A percentile compares a stretch with the other conserved stretches of the same genome.
Conservation (phyloP, 1,139 yeast species). For the Citeromyces hawaiiensis region DNA sequence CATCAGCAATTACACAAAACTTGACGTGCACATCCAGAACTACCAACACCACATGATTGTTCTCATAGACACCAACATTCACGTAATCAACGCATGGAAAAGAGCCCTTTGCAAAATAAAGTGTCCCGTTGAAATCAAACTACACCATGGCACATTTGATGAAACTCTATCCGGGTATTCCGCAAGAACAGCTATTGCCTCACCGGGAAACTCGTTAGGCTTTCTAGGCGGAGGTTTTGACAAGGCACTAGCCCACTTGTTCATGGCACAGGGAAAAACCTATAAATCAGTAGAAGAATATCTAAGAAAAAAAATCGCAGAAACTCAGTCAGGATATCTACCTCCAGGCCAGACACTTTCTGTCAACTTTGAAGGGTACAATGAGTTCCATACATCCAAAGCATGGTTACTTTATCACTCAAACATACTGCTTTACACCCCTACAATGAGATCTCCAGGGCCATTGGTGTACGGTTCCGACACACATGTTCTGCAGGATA, state of each 20-base stretch:
- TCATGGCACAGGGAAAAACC: constrained; percentile 15
- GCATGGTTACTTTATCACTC: constrained; percentile 16
- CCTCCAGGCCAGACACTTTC: constrained; percentile 18
- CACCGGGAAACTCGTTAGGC: constrained; percentile 42
- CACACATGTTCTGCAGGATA: constrained; percentile 6
- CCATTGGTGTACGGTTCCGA: constrained; percentile 10
- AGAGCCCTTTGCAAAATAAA: constrained; percentile 1
- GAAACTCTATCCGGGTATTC: neutral
- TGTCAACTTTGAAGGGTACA: constrained; percentile 12
- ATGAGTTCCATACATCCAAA: constrained; percentile 7
- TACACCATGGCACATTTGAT: constrained; percentile 4
- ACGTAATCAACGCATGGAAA: neutral
- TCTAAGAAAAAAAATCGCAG: neutral
- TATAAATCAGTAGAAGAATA: neutral
- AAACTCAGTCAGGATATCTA: constrained; percentile 18
- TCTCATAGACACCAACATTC: neutral
- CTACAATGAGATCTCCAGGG: constrained; percentile 34
- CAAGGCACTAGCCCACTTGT: constrained; percentile 22
- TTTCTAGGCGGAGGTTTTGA: constrained; percentile 41
- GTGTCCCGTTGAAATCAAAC: constrained; percentile 1
- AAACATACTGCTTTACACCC: constrained; percentile 25
- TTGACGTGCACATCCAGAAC: no score
- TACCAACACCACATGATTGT: neutral
- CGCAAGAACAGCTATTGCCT: constrained; percentile 20
- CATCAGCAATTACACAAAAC: no score